Percentiles rank a stretch among this genome's conserved stretches.
Conservation (phyloP, 805 yeast genomes). For the Candida incommunis region DNA sequence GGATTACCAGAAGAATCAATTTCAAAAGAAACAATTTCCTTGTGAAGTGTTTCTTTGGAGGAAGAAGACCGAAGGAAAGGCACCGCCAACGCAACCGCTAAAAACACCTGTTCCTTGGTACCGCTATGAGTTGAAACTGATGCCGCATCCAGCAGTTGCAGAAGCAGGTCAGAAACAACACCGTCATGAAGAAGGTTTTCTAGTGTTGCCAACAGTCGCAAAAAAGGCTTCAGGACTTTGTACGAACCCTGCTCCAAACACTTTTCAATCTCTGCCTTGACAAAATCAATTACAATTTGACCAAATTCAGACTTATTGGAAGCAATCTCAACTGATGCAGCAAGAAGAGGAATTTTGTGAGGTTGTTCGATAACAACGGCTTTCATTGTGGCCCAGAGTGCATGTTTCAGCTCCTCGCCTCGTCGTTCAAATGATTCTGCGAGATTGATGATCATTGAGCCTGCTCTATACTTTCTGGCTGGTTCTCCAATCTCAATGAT, state of each 20-base stretch:
- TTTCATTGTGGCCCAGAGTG: constrained; percentile 46
- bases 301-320: constrained; percentile 53
- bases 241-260: constrained; percentile 36
- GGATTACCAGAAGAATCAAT: neutral
- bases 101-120: neutral
- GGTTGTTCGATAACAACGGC: constrained; percentile 81
- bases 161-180: constrained; percentile 19
- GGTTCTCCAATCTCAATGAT: constrained; percentile 50
- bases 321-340: constrained; percentile 52
- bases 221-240: constrained; percentile 53
- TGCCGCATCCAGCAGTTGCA: neutral
- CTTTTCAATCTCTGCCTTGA: constrained; percentile 49
- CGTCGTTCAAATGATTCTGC: constrained; percentile 30
- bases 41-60: neutral
- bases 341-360: constrained; percentile 64
- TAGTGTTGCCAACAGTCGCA: constrained; percentile 57
- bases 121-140: neutral
- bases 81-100: constrained; percentile 1
- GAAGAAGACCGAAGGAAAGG: neutral
- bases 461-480: constrained; percentile 15
- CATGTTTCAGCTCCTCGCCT: constrained; percentile 48
- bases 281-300: constrained; percentile 49
- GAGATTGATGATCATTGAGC: constrained; percentile 11
- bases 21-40: neutral
- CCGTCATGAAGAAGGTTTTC: constrained; percentile 45